Evolutionary conservation across 2,329 filamentous ascomycete genomes (phyloP).

Genomic region (Hypomyces rosellus): DNA sequence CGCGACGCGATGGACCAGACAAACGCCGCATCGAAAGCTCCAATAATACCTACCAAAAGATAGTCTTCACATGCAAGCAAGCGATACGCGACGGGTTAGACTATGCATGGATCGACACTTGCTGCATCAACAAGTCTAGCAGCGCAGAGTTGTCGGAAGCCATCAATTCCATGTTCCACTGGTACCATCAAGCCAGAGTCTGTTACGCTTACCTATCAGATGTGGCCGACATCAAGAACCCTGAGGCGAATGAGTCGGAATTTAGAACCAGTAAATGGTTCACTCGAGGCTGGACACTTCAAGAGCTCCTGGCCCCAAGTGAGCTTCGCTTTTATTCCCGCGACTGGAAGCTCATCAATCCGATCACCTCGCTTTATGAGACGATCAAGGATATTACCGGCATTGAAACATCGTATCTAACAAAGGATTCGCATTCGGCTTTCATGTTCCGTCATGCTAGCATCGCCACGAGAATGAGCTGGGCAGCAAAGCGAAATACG

Average conservation of each 20-base stretch:
- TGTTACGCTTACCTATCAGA: conserved; percentile 8
- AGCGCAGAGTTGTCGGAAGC: conserved; percentile 11
- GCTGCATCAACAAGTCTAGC: conserved; percentile 14
- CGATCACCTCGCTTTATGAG: conserved; percentile 14
- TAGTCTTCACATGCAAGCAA: conserved; percentile 14
- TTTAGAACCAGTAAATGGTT: conserved; percentile 24
- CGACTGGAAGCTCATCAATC: conserved; percentile 22
- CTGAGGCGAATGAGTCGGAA: neutral
- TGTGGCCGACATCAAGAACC: neutral
- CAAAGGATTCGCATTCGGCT: too few relatives aligned
- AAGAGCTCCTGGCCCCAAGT: conserved; percentile 53
- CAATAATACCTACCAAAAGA: conserved; percentile 14
- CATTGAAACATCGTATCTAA: neutral
- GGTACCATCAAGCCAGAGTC: conserved; percentile 9
- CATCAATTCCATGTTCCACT: conserved; percentile 15
- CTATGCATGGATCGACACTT: conserved; percentile 14
- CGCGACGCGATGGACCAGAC: neutral
- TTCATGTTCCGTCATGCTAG: neutral
- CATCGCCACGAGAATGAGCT: conserved; percentile 18
- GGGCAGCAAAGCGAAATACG: conserved; percentile 17
- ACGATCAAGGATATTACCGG: conserved; percentile 18
- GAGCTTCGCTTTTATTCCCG: conserved; percentile 24
- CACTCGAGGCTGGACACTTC: conserved; percentile 52
- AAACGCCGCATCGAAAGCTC: conserved; percentile 2
- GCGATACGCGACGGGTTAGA: conserved; percentile 13